Conservation (phyloP, 805 yeast genomes). For the Blastobotrys peoriensis region DNA sequence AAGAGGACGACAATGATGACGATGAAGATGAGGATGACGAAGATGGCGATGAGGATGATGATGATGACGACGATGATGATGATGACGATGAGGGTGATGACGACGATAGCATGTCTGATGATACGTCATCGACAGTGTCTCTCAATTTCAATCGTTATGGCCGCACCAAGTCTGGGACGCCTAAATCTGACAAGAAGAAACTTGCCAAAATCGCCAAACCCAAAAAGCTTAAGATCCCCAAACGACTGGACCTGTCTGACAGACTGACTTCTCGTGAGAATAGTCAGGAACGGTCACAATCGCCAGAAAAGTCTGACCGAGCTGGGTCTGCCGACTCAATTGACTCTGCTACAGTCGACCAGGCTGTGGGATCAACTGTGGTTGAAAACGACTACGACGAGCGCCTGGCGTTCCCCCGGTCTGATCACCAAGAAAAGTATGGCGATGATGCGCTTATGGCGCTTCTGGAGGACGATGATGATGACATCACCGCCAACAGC, state of each 20-base stretch:
- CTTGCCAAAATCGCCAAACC: slow-evolving; percentile 2
- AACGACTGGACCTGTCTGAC: slow-evolving; percentile 16
- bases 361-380: slow-evolving; percentile 4
- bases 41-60: slow-evolving; percentile 34
- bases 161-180: neutral
- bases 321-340: slow-evolving; percentile 31
- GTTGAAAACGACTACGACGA: slow-evolving; percentile 36
- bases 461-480: slow-evolving; percentile 32
- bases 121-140: neutral
- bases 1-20: slow-evolving; percentile 4
- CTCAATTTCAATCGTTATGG: neutral
- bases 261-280: too few species aligned
- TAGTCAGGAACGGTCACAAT: slow-evolving; percentile 35
- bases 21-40: slow-evolving; percentile 24
- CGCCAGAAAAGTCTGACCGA: slow-evolving; percentile 25
- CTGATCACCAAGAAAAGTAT: slow-evolving; percentile 49
- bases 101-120: slow-evolving; percentile 1
- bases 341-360: slow-evolving; percentile 32
- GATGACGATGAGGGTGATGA: slow-evolving; percentile 35
- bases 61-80: slow-evolving; percentile 37
- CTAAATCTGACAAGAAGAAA: slow-evolving; percentile 3
- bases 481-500: slow-evolving; percentile 37
- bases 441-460: slow-evolving; percentile 40
- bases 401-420: slow-evolving; percentile 31
- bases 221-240: slow-evolving; percentile 11